Base-by-base conservation (phyloP, 495 filamentous ascomycete genomes). In the Amorphotheca resinae region DNA sequence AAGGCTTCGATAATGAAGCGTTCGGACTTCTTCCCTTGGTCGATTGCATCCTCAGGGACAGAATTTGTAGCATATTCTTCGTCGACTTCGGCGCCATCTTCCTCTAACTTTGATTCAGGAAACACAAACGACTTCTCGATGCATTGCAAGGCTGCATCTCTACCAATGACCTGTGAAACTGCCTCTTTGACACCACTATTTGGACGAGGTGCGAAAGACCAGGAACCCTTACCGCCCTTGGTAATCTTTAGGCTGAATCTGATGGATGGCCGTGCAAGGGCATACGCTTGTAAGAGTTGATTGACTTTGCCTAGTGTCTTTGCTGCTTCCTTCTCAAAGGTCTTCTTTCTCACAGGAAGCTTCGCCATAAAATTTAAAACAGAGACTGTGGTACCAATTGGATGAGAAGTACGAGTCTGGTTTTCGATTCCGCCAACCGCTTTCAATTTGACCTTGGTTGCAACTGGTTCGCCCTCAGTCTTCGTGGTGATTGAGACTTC, bases 381-480 rank as follows among this genome's bases (percentile, higher is more conserved):
- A 39, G 66, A 67, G 20, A 98, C 69, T 21, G 80, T 87, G 1
- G 87, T 95, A 1, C 91, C 91, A 1, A 84, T 64, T 0, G 86
- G 82, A 48, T 81, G 76, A 9, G 80, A 76, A 9, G 58, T 60
- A 44, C 56, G 64, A 30, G 67, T 65, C 16, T 63, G 60, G n/a
- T 36, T 46, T 21, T 59, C 51, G 20, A 67, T 64, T n/a, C 66
- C 69, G 41, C 53, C 57, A 17, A 46, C 47, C 9, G 54, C 44
- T 9, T 51, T 49, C 22, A 74, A 48, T 33, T 54, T 59, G 22
- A 67, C 46, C 7, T 41, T 45, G 4, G 57, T 55, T 0, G 77
- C 88, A 18, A 80, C 76, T n/a, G 68, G 54, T 47, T 95, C 82
- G 0, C 77, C 70, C 34, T 80, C 74, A 15, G 76, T 67, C 36